Evolutionary conservation across 441 rosid genomes (phyloP), one percentile per base, ranked within the genome.

Genomic region (Daphne laureola): DNA sequence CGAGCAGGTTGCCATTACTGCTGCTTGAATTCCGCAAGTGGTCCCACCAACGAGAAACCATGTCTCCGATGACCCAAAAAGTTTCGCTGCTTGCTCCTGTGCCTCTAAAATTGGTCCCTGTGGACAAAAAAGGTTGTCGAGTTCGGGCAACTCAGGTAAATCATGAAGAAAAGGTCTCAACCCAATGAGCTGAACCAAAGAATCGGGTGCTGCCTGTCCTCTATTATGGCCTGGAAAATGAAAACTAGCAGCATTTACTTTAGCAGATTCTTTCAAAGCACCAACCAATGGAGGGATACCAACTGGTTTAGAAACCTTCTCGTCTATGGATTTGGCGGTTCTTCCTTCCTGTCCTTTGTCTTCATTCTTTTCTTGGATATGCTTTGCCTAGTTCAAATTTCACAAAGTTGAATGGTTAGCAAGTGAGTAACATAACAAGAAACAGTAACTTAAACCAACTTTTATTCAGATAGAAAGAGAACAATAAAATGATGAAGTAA

Each of bases 141-240:
- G 83, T 59, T 73, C 81, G 6, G 85, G 88, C 48, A 82, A 82
- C 64, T 72, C 82, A 43, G 85, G 78, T 48, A 82, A 75, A 54
- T 82, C 88, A 57, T 82, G 72, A 55, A 58, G 26, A 64, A 77
- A 82, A 14, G 83, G 79, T 27, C 58, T 49, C 13, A 56, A 45
- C 47, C 88, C 88, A 36, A 82, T 79, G 16, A 82, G 71, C 35
- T 64, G 67, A 27, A 68, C 59, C 42, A 79, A 61, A 2, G 78
- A 77, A 49, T 78, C 54, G 16, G 88, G 88, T 8, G 83, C 81
- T 2, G 81, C 89, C 11, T 42, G 70, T 3, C 89, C 83, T 62
- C 89, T 75, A 42, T 82, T 82, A 63, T 82, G 89, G 44, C 89
- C 83, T 16, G 86, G 89, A 59, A 82, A 82, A 60, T 82, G 89